Evolutionary conservation across 2,329 filamentous ascomycete species (phyloP), one percentile per base, ranked within the genome.

Genomic region (Trichoderma atrobrunneum): DNA sequence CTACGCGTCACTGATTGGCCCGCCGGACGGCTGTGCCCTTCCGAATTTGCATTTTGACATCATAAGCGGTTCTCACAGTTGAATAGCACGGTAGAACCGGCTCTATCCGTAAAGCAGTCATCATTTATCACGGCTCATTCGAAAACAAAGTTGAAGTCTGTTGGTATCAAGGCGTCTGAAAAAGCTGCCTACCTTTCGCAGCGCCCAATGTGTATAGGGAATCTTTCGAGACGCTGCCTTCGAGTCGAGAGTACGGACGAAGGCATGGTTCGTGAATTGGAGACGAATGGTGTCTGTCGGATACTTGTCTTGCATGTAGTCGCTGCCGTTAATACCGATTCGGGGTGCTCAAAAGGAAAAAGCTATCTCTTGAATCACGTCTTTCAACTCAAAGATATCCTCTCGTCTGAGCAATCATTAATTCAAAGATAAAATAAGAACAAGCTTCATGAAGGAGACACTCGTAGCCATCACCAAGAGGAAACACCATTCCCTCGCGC

Each of bases 271-370:
- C 2, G 21, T 3, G n/a, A 2, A 1, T 51, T 21, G n/a, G 43
- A 43, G 39, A 10, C 3, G 5, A 51, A 21, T 21, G n/a, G 11
- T 2, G 21, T 24, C 48, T 7, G 1, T 24, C 48, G 21, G 11
- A 54, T 54, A 3, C 21, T 12, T 54, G n/a, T 7, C 21, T 5
- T 24, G 48, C 21, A 54, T 6, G 5, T 3, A 7, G 43, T 12
- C n/a, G 4, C n/a, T 51, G 5, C n/a, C 1, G 43, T 24, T 51
- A 24, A 7, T 21, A 51, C 10, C 5, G n/a, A 3, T 11, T 3
- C 0, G 11, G n/a, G 3, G 21, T 14, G 11, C 48, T 24, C 21
- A 0, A 0, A 14, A 24, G 10, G n/a, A 24, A 14, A 0, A 8
- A 11, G 11, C 5, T 54, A 7, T 5, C 3, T 12, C 11, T 6